A percentile compares a stretch with the other conserved stretches of the same genome.
Conservation (phyloP, 2,329 filamentous ascomycete species). For the Podosphaera xanthii region DNA sequence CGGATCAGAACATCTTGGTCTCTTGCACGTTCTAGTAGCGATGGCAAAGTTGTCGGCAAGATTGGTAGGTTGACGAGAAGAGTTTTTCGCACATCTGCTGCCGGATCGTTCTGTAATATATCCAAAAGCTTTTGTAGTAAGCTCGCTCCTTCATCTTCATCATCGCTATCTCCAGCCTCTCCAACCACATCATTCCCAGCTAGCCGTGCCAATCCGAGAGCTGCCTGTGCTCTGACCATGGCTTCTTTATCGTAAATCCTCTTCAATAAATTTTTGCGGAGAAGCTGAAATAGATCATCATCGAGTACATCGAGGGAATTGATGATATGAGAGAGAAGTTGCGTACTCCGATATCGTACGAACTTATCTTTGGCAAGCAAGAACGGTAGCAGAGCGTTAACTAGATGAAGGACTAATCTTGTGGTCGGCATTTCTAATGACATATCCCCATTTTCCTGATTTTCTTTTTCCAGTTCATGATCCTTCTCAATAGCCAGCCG, state of each 20-base stretch:
- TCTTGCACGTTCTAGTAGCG: conserved; percentile 70
- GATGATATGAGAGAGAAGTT: conserved; percentile 75
- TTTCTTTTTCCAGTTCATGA: conserved; percentile 36
- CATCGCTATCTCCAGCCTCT: conserved; percentile 45
- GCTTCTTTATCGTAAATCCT: conserved; percentile 85
- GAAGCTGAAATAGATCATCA: conserved; percentile 66
- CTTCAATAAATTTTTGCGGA: conserved; percentile 59
- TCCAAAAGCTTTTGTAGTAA: conserved; percentile 67
- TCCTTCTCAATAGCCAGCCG: conserved; percentile 49
- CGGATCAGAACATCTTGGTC: conserved; percentile 72
- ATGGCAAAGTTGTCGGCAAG: conserved; percentile 58
- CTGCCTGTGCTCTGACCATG: conserved; percentile 76
- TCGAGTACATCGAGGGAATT: conserved; percentile 84
- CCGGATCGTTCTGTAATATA: conserved; percentile 80
- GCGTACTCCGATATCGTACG: conserved; percentile 71
- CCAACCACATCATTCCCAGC: conserved; percentile 57
- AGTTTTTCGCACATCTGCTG: conserved; percentile 74
- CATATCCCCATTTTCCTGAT: conserved; percentile 44
- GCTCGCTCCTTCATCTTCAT: conserved; percentile 43
- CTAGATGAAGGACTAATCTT: conserved; percentile 50
- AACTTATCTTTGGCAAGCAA: conserved; percentile 77
- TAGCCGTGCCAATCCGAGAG: conserved; percentile 67
- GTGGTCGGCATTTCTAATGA: conserved; percentile 61
- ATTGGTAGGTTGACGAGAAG: conserved; percentile 81
- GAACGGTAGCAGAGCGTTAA: conserved; percentile 53